phyloP scores from a whole-genome alignment of 208 protist species.

The Crithidia mellificae region DNA sequence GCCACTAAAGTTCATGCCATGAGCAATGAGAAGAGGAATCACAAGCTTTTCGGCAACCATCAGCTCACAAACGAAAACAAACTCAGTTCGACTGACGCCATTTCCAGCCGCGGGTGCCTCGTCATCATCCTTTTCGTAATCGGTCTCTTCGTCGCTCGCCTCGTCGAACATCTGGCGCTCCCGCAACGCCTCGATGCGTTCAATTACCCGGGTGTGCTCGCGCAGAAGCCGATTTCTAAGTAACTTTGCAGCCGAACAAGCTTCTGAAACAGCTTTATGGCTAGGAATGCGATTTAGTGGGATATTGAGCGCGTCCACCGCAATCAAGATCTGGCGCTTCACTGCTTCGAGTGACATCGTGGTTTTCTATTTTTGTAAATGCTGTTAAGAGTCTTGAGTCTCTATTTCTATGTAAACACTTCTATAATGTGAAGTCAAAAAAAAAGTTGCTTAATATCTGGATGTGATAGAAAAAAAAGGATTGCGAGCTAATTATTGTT shows the following conservation, averaged over 20 bases:
- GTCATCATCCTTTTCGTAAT: constrained; percentile 34
- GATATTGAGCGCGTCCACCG: constrained; percentile 59
- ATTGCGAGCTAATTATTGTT: too few relatives aligned
- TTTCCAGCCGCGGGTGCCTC: constrained; percentile 22
- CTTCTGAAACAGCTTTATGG: constrained; percentile 41
- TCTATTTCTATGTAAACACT: too few relatives aligned
- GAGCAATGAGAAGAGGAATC: constrained; percentile 73
- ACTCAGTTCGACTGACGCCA: constrained; percentile 50
- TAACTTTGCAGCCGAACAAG: constrained; percentile 73
- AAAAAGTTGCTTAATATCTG: too few relatives aligned
- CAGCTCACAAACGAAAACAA: constrained; percentile 79
- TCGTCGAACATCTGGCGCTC: constrained; percentile 68
- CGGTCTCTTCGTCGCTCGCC: constrained; percentile 38
- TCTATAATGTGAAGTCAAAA: too few relatives aligned
- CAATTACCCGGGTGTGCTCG: constrained; percentile 68
- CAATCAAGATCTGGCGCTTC: constrained; percentile 68
- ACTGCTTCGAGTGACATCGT: constrained; percentile 69
- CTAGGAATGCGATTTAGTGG: constrained; percentile 47
- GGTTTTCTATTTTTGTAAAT: constrained; percentile 2
- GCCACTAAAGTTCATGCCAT: constrained; percentile 73
- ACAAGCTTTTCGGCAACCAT: constrained; percentile 81
- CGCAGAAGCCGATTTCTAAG: constrained; percentile 75
- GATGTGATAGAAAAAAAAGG: too few relatives aligned
- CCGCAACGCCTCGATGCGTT: constrained; percentile 57
- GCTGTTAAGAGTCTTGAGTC: too few relatives aligned